Percentiles rank a stretch among this genome's conserved stretches.
phyloP scores from a whole-genome alignment of 2,329 filamentous ascomycete species.

The Balansia obtecta region DNA sequence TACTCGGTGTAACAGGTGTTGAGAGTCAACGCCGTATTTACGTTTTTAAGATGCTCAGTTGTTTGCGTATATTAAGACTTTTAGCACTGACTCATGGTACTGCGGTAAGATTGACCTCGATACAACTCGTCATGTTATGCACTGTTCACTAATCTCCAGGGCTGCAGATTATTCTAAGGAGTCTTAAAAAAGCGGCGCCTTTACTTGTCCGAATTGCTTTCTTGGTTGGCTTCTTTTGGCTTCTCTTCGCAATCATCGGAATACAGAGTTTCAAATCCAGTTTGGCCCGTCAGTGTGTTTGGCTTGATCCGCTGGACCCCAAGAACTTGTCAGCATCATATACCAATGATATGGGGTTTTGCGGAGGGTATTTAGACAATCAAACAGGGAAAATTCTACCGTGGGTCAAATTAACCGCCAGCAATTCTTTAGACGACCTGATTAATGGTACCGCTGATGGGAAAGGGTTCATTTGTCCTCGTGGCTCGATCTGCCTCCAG shows the following conservation, averaged over 20 bases:
- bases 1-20: conserved; percentile 55
- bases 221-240: conserved; percentile 92
- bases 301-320: conserved; percentile 53
- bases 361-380: conserved; percentile 66
- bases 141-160: conserved; percentile 5
- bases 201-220: conserved; percentile 87
- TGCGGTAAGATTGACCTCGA: conserved; percentile 43
- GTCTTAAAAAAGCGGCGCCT: conserved; percentile 89
- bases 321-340: conserved; percentile 42
- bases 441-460: conserved; percentile 35
- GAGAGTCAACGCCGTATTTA: conserved; percentile 64
- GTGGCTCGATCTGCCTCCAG: conserved; percentile 72
- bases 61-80: conserved; percentile 82
- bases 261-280: conserved; percentile 93
- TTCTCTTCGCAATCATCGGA: conserved; percentile 91
- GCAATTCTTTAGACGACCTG: conserved; percentile 32
- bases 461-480: conserved; percentile 84
- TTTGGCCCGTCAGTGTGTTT: conserved; percentile 64
- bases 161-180: conserved; percentile 72
- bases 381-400: conserved; percentile 44
- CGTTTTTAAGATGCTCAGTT: conserved; percentile 93
- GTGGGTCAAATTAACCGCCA: conserved; percentile 45
- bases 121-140: background rate
- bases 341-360: conserved; percentile 60
- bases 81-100: conserved; percentile 88